Base-by-base conservation (phyloP, 73 alveolate species). In the Paramecium tetraurelia region DNA sequence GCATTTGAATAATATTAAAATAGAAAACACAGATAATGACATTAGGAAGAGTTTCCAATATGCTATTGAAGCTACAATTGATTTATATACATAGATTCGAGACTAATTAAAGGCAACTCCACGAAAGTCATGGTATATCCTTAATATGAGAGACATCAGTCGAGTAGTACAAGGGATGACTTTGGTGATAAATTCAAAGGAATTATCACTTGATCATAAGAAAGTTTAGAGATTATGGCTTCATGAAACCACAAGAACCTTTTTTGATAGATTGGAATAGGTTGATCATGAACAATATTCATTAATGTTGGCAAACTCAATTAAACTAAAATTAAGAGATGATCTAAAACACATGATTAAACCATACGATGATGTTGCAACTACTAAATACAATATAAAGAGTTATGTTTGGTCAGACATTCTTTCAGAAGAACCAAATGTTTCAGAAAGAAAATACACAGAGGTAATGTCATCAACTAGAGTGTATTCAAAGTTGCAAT, bases 51-150 rank as follows among this genome's bases (percentile, higher is more conserved):
- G 58, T 7, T 86, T 86, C 94, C 70, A 96, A 92, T 93, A 94
- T 95, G 89, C 93, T 75, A 87, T 95, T 95, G 85, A 95, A 92
- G 94, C 97, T 85, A 80, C 98, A 92, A 59, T 97, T 92, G 94
- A 96, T 97, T 89, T 97, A 95, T 92, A 96, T 97, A 70, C 96
- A 97, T 38, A 97, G 31, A 89, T 92, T 71, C 86, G 93, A 53
- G 92, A 96, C 63, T 96, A 97, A 86, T 95, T 98, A 20, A 84
- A 96, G 84, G 99, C 99, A 7, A 97, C 99, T 9, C 99, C 99
- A 8, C 97, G 98, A 12, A 98, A 97, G 50, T 96, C 93, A n/a
- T 77, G 85, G 80, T 97, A 96, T 86, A 86, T 90, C 18, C 96
- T 95, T 58, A 97, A 97, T 59, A 59, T 97, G 69, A 95, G 99